Base-by-base conservation (phyloP, 1,139 yeast genomes). In the Yamadazyma triangularis region DNA sequence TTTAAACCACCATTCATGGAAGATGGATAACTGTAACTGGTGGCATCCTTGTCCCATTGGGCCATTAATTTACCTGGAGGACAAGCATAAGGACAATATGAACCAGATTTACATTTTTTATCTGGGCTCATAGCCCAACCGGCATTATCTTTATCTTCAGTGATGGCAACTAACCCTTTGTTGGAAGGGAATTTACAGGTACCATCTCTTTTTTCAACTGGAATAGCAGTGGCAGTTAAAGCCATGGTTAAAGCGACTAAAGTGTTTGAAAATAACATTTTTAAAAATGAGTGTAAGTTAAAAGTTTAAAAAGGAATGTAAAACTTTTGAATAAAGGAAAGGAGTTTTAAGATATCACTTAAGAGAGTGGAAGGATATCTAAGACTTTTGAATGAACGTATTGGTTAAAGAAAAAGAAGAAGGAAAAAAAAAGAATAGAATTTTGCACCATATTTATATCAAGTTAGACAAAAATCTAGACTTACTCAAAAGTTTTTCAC, bases 41-140 rank as follows among this genome's bases (percentile, higher is more conserved):
- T 78, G 24, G 77, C 78, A 9, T 54, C 41, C 2, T 78, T 70
- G 48, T 81, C 85, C 89, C 88, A 81, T 55, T 81, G 91, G 18
- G 78, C 85, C 79, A 81, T 77, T 34, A 85, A 57, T 53, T 82
- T 73, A 39, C 95, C 95, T 30, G 94, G 83, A 24, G 87, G 78
- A 51, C 95, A 85, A 21, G 95, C 95, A 52, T 82, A 87, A 23
- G 93, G 93, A 58, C 95, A 87, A 72, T 80, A 83, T 25, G 70
- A 64, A 15, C 93, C 94, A 24, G 82, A 67, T 7, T 76, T 60
- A 56, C 95, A 87, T 26, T 69, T 53, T 49, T 80, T 84, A 56
- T 85, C 91, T 31, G 79, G 80, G 44, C 83, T 77, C 75, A 84
- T 69, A 34, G 95, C 95, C 95, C 95, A 87, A 22, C 95, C 95